phyloP scores from a whole-genome alignment of 768 basidiomycete genomes.

The Lactarius sp. region DNA sequence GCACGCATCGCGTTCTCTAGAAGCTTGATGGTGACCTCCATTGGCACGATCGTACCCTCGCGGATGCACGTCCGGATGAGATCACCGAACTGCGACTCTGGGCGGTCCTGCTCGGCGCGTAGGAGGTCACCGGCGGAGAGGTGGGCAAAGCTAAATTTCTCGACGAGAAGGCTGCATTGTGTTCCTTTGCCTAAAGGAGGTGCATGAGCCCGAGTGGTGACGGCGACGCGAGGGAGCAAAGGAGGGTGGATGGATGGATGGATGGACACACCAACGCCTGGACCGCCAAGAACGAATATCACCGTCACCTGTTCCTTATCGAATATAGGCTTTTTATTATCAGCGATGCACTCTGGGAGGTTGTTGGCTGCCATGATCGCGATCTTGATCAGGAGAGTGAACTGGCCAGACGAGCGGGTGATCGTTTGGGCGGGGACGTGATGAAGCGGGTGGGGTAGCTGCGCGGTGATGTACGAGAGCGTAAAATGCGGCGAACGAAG shows the following conservation, averaged over 20 bases:
- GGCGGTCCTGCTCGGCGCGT: conserved; percentile 86
- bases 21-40: conserved; percentile 94
- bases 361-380: conserved; percentile 35
- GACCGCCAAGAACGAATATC: conserved; percentile 93
- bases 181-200: conserved; percentile 80
- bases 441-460: conserved; percentile 53
- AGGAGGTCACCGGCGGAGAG: conserved; percentile 98
- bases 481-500: conserved; percentile 56
- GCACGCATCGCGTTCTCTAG: conserved; percentile 86
- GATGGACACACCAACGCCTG: conserved; percentile 73
- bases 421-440: conserved; percentile 54
- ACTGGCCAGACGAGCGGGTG: conserved; percentile 63
- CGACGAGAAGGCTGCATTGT: conserved; percentile 80
- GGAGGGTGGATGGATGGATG: conserved; percentile 3
- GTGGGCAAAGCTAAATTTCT: conserved; percentile 85
- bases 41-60: conserved; percentile 92
- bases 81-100: conserved; percentile 75
- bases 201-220: neutral
- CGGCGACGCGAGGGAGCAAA: too few species aligned
- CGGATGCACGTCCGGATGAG: conserved; percentile 85
- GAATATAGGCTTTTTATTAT: conserved; percentile 38
- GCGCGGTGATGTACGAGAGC: conserved; percentile 53
- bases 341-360: conserved; percentile 33
- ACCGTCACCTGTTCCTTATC: conserved; percentile 74
- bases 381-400: conserved; percentile 34